These are phyloP conservation scores for Urochloa ruziziensis DNA, from an alignment of 176 grass and related monocot species.

Conservation along the genomic window DNA sequence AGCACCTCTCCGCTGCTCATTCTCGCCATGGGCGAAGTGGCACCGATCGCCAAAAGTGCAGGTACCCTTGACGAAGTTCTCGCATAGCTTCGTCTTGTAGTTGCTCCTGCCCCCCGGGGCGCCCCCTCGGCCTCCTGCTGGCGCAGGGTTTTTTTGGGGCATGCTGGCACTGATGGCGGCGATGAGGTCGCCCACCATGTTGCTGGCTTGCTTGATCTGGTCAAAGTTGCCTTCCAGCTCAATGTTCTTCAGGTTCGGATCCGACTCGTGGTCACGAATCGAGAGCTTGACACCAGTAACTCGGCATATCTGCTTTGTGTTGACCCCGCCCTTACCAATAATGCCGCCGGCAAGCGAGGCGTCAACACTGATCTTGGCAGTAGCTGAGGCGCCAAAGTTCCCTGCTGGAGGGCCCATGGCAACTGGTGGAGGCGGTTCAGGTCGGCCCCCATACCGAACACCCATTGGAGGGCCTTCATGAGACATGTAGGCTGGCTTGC, in stretches of 20 bases:
- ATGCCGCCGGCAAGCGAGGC: conserved; percentile 82
- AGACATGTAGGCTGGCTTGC: conserved; percentile 38
- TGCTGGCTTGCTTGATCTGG: conserved; percentile 86
- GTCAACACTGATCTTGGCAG: conserved; percentile 90
- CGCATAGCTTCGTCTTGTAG: conserved; percentile 86
- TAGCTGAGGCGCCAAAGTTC: conserved; percentile 78
- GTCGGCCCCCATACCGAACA: conserved; percentile 41
- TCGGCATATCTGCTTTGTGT: conserved; percentile 88
- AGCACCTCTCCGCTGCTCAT: conserved; percentile 55
- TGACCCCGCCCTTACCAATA: conserved; percentile 89
- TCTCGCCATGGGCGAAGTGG: conserved; percentile 90
- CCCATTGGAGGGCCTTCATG: conserved; percentile 54
- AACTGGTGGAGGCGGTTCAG: conserved; percentile 35
- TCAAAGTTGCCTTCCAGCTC: conserved; percentile 91
- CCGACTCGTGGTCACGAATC: conserved; percentile 67
- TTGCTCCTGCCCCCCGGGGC: conserved; percentile 49
- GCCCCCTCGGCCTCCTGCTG: not conserved
- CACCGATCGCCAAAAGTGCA: conserved; percentile 78
- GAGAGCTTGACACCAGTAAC: conserved; percentile 76
- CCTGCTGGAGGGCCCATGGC: conserved; percentile 43
- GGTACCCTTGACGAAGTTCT: conserved; percentile 76
- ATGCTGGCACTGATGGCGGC: conserved; percentile 51
- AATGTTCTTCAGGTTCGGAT: conserved; percentile 80
- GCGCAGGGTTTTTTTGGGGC: conserved; percentile 19
- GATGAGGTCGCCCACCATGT: conserved; percentile 81